Base-by-base conservation (phyloP, 768 basidiomycete genomes). In the Boletus rubropictus region DNA sequence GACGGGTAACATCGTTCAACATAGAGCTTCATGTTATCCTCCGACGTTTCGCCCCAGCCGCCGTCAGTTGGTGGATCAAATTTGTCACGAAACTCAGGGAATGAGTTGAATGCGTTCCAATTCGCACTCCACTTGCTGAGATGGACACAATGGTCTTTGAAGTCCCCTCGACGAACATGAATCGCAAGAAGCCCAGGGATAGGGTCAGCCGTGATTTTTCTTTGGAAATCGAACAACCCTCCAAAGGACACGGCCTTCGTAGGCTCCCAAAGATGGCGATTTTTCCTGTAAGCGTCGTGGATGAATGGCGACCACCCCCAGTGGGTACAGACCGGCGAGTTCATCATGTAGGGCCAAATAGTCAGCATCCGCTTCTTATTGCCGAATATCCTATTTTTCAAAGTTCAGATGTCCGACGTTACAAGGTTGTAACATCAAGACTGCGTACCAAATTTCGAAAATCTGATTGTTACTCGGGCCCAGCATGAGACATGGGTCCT, bases 141-240 rank as follows among this genome's bases (percentile, higher is more conserved):
- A 45, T 62, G 47, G 5, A 46, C 39, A 59, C 79, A 80, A 57
- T 79, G 78, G 4, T 63, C 50, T 32, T 66, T 36, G 52, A 69
- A 79, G 57, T 78, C 78, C 10, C 79, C 78, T 25, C 77, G 65
- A 1, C 78, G 75, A 37, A 79, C 59, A 52, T 80, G 79, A 7
- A 79, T 55, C 4, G 72, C 79, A 5, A 80, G 64, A 1, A 78
- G 64, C 15, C 77, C 74, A 0, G 68, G 53, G 24, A 75, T 61
- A 6, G 59, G 54, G 3, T 44, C 6, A 8, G 41, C 44, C 20
- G 51, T 46, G 14, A 24, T 40, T 42, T 57, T 49, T 27, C 38
- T n/a, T 20, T 3, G 11, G 4, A 18, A 21, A 31, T 24, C n/a
- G n/a, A 49, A 35, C 0, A 54, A 3, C 20, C 31, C 3, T 9